Evolutionary conservation across 768 basidiomycete genomes (phyloP).

Genomic region (Lactarius sp.): DNA sequence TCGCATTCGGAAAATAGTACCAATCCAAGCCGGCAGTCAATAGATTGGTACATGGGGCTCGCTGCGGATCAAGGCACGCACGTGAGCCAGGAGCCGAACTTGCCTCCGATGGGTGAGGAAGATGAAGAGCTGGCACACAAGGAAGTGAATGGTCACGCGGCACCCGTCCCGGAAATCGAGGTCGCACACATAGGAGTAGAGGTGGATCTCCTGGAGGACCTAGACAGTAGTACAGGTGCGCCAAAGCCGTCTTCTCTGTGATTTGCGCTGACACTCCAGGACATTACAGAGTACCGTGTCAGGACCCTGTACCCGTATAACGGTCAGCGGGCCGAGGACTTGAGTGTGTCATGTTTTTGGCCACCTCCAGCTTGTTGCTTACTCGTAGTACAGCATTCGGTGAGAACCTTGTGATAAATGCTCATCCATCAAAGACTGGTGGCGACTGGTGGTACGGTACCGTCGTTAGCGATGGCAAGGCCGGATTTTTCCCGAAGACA

Average conservation of each 20-base stretch:
- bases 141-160: constrained; percentile 27
- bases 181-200: constrained; percentile 39
- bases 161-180: constrained; percentile 51
- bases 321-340: constrained; percentile 83
- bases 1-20: constrained; percentile 38
- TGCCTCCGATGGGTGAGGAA: constrained; percentile 56
- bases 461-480: constrained; percentile 53
- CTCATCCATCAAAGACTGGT: constrained; percentile 79
- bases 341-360: constrained; percentile 51
- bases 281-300: constrained; percentile 57
- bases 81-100: constrained; percentile 33
- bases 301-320: constrained; percentile 82
- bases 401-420: constrained; percentile 71
- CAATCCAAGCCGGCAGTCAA: constrained; percentile 50
- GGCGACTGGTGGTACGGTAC: constrained; percentile 95
- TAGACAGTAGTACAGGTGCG: constrained; percentile 61
- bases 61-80: constrained; percentile 60
- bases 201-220: constrained; percentile 59
- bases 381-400: constrained; percentile 54
- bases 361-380: constrained; percentile 14
- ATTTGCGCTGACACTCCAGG: constrained; percentile 12
- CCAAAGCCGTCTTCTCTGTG: constrained; percentile 11
- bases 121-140: constrained; percentile 49
- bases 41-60: constrained; percentile 88
- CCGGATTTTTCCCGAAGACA: constrained; percentile 87